Conservation (phyloP, 179 eudicot genomes). For the Sideroxylon spinosum region DNA sequence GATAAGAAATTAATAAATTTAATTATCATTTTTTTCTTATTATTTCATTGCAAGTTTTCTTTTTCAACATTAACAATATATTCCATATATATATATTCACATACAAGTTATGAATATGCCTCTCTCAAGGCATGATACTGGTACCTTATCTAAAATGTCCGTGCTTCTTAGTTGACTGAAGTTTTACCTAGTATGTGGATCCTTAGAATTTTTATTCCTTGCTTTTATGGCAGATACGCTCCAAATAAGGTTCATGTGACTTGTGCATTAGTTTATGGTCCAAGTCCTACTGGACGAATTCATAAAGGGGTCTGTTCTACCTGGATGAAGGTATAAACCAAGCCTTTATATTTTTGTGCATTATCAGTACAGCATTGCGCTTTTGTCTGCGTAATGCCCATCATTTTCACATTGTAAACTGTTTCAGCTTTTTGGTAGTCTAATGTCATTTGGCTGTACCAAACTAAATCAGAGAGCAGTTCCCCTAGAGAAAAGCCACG, state of each 20-base stretch:
- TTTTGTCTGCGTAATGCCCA: background rate
- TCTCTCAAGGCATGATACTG: too few relatives aligned
- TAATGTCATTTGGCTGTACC: slow-evolving; percentile 13
- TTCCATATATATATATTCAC: too few relatives aligned
- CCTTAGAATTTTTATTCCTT: background rate
- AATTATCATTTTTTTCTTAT: too few relatives aligned
- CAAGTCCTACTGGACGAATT: slow-evolving; percentile 62
- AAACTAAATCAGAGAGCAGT: slow-evolving; percentile 45
- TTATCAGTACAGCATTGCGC: background rate
- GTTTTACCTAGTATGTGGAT: background rate
- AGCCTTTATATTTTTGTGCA: background rate
- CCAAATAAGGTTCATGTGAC: slow-evolving; percentile 74
- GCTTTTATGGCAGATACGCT: slow-evolving; percentile 42
- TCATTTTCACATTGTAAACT: background rate
- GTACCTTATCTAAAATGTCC: too few relatives aligned
- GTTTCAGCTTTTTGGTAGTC: slow-evolving; percentile 3
- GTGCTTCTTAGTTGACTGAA: background rate
- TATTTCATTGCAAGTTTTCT: too few relatives aligned
- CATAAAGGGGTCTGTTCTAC: slow-evolving; percentile 71
- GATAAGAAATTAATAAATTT: too few relatives aligned
- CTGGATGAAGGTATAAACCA: slow-evolving; percentile 67
- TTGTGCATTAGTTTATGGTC: slow-evolving; percentile 60
- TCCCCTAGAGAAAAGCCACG: slow-evolving; percentile 44
- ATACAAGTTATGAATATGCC: too few relatives aligned
- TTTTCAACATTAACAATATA: too few relatives aligned